Base-by-base conservation (phyloP, 768 basidiomycete genomes). In the Trametes coccinea region DNA sequence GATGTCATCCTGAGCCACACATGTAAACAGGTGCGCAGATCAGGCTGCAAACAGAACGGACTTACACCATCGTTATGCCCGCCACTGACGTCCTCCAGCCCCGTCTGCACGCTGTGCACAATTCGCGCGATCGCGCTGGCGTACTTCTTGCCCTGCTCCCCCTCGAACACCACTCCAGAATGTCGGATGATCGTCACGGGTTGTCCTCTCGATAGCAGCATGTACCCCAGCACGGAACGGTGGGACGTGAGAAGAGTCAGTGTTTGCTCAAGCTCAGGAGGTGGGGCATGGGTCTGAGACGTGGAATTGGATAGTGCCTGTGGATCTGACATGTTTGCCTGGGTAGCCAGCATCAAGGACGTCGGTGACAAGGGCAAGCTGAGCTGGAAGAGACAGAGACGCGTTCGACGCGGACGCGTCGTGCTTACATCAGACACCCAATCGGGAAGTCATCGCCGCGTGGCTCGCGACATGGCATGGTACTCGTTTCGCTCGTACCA, bases 111-210 rank as follows among this genome's bases (percentile, higher is more conserved):
- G 61, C 81, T 84, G 68, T 88, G 87, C 2, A 95, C 90, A 40
- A 96, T 93, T 59, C 82, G 77, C 44, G 82, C 84, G 17, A 93
- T 82, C 14, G 84, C 88, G 33, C 80, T 75, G 3, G 92, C 91
- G 61, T 93, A 93, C 66, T 84, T 87, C 70, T 76, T 79, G 27
- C 92, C 92, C 41, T 89, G 87, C 63, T 93, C 92, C 34, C 92
- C 91, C 64, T 93, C 92, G 66, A 93, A 93, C 5, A 92, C 82
- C 54, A 90, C 90, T 13, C 92, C 92, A 0, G 90, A 88, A 67
- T 92, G 88, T 34, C 91, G 82, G 67, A 97, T 89, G 65, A 97
- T 93, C 66, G 87, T 86, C 17, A 84, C 82, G 5, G 87, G 87
- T 48, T 82, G 82, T 0, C 86, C 83, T 4, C 92, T 82, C 3